Evolutionary conservation across 2,329 filamentous ascomycete genomes (phyloP), one percentile per base, ranked within the genome.

Genomic region (Escovopsis weberi): DNA sequence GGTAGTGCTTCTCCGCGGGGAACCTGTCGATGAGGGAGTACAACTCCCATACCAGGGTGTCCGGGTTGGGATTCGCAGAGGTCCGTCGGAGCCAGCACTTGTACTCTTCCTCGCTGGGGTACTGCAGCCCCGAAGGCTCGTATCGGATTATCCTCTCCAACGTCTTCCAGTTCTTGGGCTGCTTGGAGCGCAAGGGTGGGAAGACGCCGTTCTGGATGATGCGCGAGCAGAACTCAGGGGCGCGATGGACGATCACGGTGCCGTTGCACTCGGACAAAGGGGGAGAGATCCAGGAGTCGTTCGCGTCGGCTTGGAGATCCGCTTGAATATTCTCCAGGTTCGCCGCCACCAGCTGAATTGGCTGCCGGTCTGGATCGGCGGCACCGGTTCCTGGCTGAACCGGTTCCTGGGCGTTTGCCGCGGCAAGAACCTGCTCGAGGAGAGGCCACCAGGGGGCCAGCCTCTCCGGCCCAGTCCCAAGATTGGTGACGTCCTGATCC

Each of bases 21-120:
- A 50, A 46, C 4, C 43, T 26, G 45, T 54, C 54, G 30, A 57
- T n/a, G 35, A 56, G 36, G 4, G 33, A 18, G 15, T 11, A 18
- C 15, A 40, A 12, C 32, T 40, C 39, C 15, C 15, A 40, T 4
- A 33, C 7, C 12, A 40, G n/a, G n/a, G 39, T 40, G 9, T 33
- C 39, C 11, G 15, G 15, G 39, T 33, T 40, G 28, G 12, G 9
- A 12, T 26, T 28, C n/a, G 30, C n/a, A n/a, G n/a, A 2, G 30
- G 33, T 19, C n/a, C n/a, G 33, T n/a, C 15, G 19, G 9, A 18
- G 11, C 15, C 33, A 40, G 28, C 39, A 34, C 32, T 4, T 26
- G 39, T 40, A 40, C 30, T 23, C 28, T 4, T 11, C 10, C 18
- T 40, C 39, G n/a, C 12, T 23, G 5, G 39, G 39, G 7, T 15